Percentiles rank a stretch among this genome's conserved stretches.
These are phyloP conservation scores for Danielia reshetovae DNA, from an alignment of 805 yeast species.

Conservation along the genomic window DNA sequence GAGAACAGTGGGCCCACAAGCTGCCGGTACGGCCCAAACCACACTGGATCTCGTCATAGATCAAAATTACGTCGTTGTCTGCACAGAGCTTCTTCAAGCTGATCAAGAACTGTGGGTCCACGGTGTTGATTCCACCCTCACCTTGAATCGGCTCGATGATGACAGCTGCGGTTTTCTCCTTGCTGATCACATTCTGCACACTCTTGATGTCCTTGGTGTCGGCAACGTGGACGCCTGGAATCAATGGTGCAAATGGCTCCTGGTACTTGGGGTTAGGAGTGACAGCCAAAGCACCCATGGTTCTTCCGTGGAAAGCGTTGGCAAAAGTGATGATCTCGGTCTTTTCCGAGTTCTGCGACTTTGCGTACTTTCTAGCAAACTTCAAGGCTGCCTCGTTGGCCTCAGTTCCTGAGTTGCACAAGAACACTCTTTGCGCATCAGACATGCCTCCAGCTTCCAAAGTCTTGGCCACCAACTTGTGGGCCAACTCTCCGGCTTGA, in stretches of 20 bases:
- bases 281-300: constrained; percentile 89
- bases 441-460: constrained; percentile 72
- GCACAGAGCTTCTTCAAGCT: constrained; percentile 65
- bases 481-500: constrained; percentile 77
- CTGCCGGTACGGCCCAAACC: constrained; percentile 92
- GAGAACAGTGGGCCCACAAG: constrained; percentile 84
- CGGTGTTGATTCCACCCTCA: constrained; percentile 88
- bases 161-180: constrained; percentile 76
- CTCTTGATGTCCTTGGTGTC: constrained; percentile 55
- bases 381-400: constrained; percentile 59
- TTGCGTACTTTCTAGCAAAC: constrained; percentile 77
- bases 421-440: constrained; percentile 68
- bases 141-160: constrained; percentile 98
- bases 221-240: constrained; percentile 83
- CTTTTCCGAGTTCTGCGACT: constrained; percentile 49
- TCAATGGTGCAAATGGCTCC: constrained; percentile 82
- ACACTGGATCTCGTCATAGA: constrained; percentile 95
- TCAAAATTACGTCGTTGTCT: constrained; percentile 67
- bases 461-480: constrained; percentile 67
- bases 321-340: constrained; percentile 81
- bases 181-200: constrained; percentile 50
- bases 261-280: constrained; percentile 94
- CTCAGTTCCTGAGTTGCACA: constrained; percentile 59
- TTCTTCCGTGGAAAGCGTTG: constrained; percentile 91
- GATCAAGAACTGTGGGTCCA: constrained; percentile 58